Percentiles rank a stretch among this genome's conserved stretches.
Evolutionary conservation across 2,329 filamentous ascomycete genomes (phyloP).

Genomic region (Cercospora sesami): DNA sequence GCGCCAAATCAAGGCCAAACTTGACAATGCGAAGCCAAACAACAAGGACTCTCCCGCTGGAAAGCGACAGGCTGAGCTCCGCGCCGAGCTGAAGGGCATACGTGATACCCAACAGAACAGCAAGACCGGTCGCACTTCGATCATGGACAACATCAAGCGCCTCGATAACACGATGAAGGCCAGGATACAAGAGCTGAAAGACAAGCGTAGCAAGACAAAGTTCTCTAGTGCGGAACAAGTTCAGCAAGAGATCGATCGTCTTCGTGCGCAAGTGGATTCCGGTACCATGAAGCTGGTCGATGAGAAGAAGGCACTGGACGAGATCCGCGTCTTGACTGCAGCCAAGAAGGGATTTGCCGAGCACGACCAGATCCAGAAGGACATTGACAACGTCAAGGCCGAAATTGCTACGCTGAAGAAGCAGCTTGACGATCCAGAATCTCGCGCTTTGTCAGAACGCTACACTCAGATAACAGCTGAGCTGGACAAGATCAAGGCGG

Average conservation of each 20-base stretch:
- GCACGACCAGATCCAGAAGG: constrained; percentile 79
- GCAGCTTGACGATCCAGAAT: constrained; percentile 84
- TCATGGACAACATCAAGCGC: constrained; percentile 88
- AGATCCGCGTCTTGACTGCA: constrained; percentile 81
- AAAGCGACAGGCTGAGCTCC: constrained; percentile 83
- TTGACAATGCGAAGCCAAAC: constrained; percentile 78
- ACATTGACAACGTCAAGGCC: constrained; percentile 80
- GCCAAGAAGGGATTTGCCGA: constrained; percentile 86
- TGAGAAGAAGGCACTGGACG: constrained; percentile 87
- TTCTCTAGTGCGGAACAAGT: constrained; percentile 90
- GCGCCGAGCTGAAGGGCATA: constrained; percentile 78
- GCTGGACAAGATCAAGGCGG: constrained; percentile 83
- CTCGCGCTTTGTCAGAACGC: constrained; percentile 80
- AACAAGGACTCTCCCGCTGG: constrained; percentile 77
- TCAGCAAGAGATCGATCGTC: constrained; percentile 74
- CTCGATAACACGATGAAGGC: constrained; percentile 86
- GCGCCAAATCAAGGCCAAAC: constrained; percentile 84
- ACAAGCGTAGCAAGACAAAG: constrained; percentile 72
- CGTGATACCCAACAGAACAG: constrained; percentile 81
- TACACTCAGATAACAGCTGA: constrained; percentile 85
- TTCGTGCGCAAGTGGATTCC: constrained; percentile 82
- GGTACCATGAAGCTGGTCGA: constrained; percentile 95
- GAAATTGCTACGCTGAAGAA: constrained; percentile 90
- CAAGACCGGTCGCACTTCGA: constrained; percentile 75
- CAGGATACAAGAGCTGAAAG: constrained; percentile 83